Evolutionary conservation across 371 early-diverging fungal species (phyloP), one percentile per base, ranked within the genome.

Genomic region (Mucor racemosus): DNA sequence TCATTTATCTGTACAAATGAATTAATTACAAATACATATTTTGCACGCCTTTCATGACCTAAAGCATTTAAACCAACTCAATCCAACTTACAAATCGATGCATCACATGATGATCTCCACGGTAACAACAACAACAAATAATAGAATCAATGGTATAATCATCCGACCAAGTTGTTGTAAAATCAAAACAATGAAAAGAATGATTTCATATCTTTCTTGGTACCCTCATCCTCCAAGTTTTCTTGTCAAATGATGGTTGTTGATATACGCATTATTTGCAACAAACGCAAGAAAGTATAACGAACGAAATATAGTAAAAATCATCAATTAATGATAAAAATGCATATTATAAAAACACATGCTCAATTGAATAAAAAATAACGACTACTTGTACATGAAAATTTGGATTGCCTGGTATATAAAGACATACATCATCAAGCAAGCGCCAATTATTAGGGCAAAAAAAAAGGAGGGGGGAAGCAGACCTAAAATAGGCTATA

Each of bases 401-500:
- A 3, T 26, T 26, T 26, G 26, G 3, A 26, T 26, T 26, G 3
- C 26, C 26, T 26, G 26, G 26, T 3, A 26, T 3, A 26, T 26
- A 26, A 26, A 26, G 3, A 17, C 7, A n/a, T 44, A 26, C 44
- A 17, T 44, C 17, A 44, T 44, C 44, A 44, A n/a, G 7, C 44
- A 44, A 44, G 8, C 44, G 44, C 44, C 44, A 44, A 44, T n/a
- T 44, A 44, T 17, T 17, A 26, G 3, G 26, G 26, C 26, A 26
- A 26, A 3, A 26, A 26, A 26, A 26, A 19, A 4, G 50, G 7
- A 26, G 7, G 50, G 1, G 1, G 17, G 46, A 7, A 17, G 39
- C 35, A 17, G 34, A 15, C 55, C 63, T 38, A 54, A 54, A 63
- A 53, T 53, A 63, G 40, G 40, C 39, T 17, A 50, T 14, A 60